phyloP scores from a whole-genome alignment of 1,139 yeast genomes.

The Scheffersomyces parashehatae region DNA sequence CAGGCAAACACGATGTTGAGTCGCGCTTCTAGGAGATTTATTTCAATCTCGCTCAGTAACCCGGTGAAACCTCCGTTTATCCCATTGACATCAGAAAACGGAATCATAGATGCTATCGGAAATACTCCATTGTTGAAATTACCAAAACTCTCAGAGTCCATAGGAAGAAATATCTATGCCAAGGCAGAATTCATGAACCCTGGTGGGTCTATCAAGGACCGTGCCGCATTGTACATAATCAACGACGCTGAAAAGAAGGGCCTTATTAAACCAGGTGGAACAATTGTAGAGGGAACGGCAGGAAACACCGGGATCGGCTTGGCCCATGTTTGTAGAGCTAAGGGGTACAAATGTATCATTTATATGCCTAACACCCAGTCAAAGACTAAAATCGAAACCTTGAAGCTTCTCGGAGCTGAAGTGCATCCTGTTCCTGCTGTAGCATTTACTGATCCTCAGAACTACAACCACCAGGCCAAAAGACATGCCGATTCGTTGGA shows the following conservation, averaged over 20 bases:
- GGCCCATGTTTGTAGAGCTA: slow-evolving; percentile 83
- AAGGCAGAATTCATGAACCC: slow-evolving; percentile 95
- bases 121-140: slow-evolving; percentile 80
- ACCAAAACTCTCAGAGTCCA: slow-evolving; percentile 56
- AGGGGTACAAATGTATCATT: slow-evolving; percentile 80
- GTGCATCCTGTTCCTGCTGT: slow-evolving; percentile 91
- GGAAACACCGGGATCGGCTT: slow-evolving; percentile 87
- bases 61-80: slow-evolving; percentile 46
- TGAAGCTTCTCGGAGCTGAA: slow-evolving; percentile 76
- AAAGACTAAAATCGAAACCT: slow-evolving; percentile 71
- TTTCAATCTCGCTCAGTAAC: slow-evolving; percentile 21
- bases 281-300: slow-evolving; percentile 51
- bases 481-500: slow-evolving; percentile 74
- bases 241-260: slow-evolving; percentile 80
- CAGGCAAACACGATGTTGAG: slow-evolving; percentile 1
- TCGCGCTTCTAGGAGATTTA: slow-evolving; percentile 12
- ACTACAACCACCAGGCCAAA: slow-evolving; percentile 82
- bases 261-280: slow-evolving; percentile 64
- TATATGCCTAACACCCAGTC: slow-evolving; percentile 92
- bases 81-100: slow-evolving; percentile 61
- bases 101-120: slow-evolving; percentile 79
- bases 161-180: slow-evolving; percentile 79
- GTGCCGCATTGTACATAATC: slow-evolving; percentile 80
- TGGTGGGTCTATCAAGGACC: slow-evolving; percentile 90
- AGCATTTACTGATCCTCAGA: slow-evolving; percentile 75